Conservation (phyloP, 2,329 filamentous ascomycete genomes). For the Trichoderma asperellum region DNA sequence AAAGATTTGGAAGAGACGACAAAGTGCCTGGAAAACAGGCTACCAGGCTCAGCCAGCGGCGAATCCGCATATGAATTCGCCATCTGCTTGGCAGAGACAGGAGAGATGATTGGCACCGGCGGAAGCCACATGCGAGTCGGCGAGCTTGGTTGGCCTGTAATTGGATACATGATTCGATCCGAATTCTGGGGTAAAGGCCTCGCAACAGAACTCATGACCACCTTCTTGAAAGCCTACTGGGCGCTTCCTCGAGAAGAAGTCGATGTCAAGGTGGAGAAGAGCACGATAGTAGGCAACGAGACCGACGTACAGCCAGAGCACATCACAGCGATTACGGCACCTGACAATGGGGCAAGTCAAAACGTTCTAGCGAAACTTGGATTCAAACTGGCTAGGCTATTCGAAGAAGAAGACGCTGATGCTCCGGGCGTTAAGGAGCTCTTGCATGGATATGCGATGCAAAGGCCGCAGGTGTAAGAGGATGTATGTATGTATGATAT, state of each 20-base stretch:
- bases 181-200: slow-evolving; percentile 61
- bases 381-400: slow-evolving; percentile 53
- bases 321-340: slow-evolving; percentile 53
- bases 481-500: neutral
- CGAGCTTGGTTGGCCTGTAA: slow-evolving; percentile 57
- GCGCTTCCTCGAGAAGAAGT: slow-evolving; percentile 51
- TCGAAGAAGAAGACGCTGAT: slow-evolving; percentile 38
- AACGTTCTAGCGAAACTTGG: slow-evolving; percentile 61
- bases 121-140: slow-evolving; percentile 46
- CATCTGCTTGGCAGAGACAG: slow-evolving; percentile 52
- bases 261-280: slow-evolving; percentile 49
- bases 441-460: slow-evolving; percentile 35
- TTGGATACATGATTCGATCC: slow-evolving; percentile 61
- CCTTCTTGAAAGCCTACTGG: slow-evolving; percentile 53
- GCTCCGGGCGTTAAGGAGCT: slow-evolving; percentile 30
- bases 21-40: slow-evolving; percentile 44
- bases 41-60: slow-evolving; percentile 51
- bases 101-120: slow-evolving; percentile 57
- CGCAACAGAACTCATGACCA: slow-evolving; percentile 59
- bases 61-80: slow-evolving; percentile 59
- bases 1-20: slow-evolving; percentile 49
- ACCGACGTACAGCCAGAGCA: slow-evolving; percentile 41
- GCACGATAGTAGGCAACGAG: slow-evolving; percentile 40
- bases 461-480: slow-evolving; percentile 8
- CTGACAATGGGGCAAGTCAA: slow-evolving; percentile 56